Evolutionary conservation across 768 basidiomycete genomes (phyloP), one percentile per base, ranked within the genome.

Genomic region (Clitopilus passeckerianus): DNA sequence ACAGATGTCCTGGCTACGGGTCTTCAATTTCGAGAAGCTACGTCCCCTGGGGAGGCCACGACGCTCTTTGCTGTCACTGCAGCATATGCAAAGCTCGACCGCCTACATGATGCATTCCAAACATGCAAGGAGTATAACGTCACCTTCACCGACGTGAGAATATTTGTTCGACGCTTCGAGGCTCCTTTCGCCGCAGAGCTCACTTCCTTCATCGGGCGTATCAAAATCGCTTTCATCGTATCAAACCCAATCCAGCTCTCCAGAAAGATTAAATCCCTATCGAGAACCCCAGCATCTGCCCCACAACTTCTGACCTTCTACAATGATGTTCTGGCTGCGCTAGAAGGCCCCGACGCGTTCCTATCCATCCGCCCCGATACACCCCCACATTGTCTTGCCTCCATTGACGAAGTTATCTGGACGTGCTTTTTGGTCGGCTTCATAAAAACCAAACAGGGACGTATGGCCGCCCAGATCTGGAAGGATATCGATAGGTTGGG

Each of bases 401-500:
- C 70, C 79, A 8, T 72, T 93, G 66, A 79, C 83, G 82, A 85
- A 60, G 70, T 77, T 8, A 72, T 76, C 27, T 92, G 90, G 89
- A 78, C 80, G 0, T 76, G 82, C 1, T 87, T 93, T 65, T 70
- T 94, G 56, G 77, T 79, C 1, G 84, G 80, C 14, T 91, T 91
- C 63, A 71, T 91, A 43, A 79, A 76, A 58, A 77, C 79, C 61
- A 75, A 80, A 35, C 74, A 80, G 30, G 74, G 75, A 44, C 85
- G 88, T 56, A 70, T 86, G 20, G 90, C 86, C 2, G 80, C 79
- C 46, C 72, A 74, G 22, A 67, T 92, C 5, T 93, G 92, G 92
- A 75, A 81, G 34, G 90, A 91, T 67, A 81, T 91, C 74, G 57
- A 73, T 16, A 64, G 70, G 35, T 71, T 79, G 20, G 79, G 78